Evolutionary conservation across 768 basidiomycete genomes (phyloP).

Genomic region (Calvatia gigantea): DNA sequence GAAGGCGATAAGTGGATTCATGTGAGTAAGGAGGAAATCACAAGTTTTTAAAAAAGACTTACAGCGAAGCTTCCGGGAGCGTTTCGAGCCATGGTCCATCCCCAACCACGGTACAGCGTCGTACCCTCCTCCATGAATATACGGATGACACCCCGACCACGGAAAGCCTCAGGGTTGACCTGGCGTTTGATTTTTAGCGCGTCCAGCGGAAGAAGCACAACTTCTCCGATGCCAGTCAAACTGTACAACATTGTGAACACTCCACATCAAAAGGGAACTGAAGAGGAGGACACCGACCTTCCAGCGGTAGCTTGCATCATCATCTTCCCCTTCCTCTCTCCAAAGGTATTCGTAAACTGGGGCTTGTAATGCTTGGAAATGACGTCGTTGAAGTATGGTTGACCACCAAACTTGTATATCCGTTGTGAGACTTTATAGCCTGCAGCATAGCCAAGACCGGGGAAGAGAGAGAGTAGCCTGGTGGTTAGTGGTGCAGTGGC

Average conservation of each 20-base stretch:
- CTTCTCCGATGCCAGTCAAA: constrained; percentile 89
- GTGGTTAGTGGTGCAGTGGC: constrained; percentile 62
- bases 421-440: constrained; percentile 96
- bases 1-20: neutral
- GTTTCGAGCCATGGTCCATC: constrained; percentile 98
- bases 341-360: constrained; percentile 80
- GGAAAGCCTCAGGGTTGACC: constrained; percentile 97
- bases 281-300: constrained; percentile 46
- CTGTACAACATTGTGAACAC: constrained; percentile 27
- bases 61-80: constrained; percentile 96
- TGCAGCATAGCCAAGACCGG: constrained; percentile 95
- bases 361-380: constrained; percentile 79
- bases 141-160: constrained; percentile 84
- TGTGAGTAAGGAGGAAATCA: neutral
- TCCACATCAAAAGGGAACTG: neutral
- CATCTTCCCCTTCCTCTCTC: constrained; percentile 93
- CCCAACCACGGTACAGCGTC: constrained; percentile 94
- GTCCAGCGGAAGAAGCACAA: constrained; percentile 95
- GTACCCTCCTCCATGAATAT: constrained; percentile 92
- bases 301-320: constrained; percentile 95
- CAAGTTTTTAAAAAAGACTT: too few species aligned
- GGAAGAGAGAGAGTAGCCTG: constrained; percentile 91
- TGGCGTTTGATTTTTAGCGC: constrained; percentile 98
- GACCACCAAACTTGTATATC: constrained; percentile 97
- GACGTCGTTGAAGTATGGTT: constrained; percentile 96